These are phyloP conservation scores for Leccinum variicolor DNA, from an alignment of 768 basidiomycete species.

Conservation along the genomic window DNA sequence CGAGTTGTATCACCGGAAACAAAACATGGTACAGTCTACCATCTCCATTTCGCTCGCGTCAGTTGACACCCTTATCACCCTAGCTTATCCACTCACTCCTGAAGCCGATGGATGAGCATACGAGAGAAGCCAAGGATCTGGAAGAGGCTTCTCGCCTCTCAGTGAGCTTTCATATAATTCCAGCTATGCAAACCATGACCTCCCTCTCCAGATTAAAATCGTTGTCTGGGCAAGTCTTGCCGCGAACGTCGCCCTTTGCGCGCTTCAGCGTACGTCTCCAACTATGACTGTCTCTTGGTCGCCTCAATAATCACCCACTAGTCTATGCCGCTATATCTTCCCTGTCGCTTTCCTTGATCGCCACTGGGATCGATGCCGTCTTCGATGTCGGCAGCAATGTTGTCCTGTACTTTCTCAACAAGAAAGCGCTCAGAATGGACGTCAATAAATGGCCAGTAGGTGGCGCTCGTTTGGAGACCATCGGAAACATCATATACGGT, in stretches of 20 bases:
- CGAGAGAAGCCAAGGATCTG: conserved; percentile 71
- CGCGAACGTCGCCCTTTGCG: conserved; percentile 71
- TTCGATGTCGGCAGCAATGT: conserved; percentile 84
- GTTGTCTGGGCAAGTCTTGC: conserved; percentile 81
- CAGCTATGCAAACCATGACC: background rate
- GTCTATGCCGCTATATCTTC: conserved; percentile 92
- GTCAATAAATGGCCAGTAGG: conserved; percentile 89
- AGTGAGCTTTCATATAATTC: conserved; percentile 38
- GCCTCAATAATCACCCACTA: conserved; percentile 24
- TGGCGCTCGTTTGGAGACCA: conserved; percentile 83
- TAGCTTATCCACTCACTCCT: conserved; percentile 81
- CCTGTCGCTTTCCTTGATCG: conserved; percentile 79
- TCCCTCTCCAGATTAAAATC: conserved; percentile 65
- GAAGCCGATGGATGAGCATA: conserved; percentile 89
- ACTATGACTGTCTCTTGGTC: background rate
- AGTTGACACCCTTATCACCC: background rate
- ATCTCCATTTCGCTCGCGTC: background rate
- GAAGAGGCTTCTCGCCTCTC: conserved; percentile 65
- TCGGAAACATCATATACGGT: conserved; percentile 88
- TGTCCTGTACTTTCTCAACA: conserved; percentile 74
- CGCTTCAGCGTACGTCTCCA: conserved; percentile 55
- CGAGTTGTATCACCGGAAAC: conserved; percentile 62
- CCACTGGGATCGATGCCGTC: conserved; percentile 85
- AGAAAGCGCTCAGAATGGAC: conserved; percentile 68
- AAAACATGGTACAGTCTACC: conserved; percentile 58